Base-by-base conservation (phyloP, 257 asterid species). In the Leonotis leonurus region DNA sequence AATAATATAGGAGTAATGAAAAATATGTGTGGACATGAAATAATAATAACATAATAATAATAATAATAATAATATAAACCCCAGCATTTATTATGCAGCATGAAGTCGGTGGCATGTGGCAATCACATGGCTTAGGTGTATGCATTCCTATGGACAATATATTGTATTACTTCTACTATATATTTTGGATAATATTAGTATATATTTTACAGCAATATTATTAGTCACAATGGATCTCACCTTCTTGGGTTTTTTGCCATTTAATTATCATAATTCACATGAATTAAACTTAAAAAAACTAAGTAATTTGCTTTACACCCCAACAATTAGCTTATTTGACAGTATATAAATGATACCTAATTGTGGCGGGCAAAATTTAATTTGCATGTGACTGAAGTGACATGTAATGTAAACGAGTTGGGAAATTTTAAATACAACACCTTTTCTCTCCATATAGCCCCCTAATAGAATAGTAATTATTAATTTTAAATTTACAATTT, bases 41-140 rank as follows among this genome's bases (percentile, higher is more conserved):
- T 4, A 17, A 27, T 2, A 27, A 2, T 27, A 6, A 27, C 0
- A 2, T 27, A 2, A 3, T 27, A 27, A 27, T 2, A 27, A 27
- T 3, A 27, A 27, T 2, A 27, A 27, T 27, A 27, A 8, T 1
- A 6, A 5, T 6, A 57, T 8, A 35, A 36, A 17, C 3, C 13
- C 1, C 6, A 43, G n/a, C 21, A 27, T 25, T 35, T 29, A 46
- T 10, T 48, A 35, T 20, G 39, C 17, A 48, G 41, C 56, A 64
- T 7, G 21, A 61, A 16, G 49, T 20, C 65, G 65, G 73, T 43
- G 60, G 65, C 77, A 72, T 72, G 73, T 72, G 59, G 59, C 60
- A 18, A 13, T 59, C 64, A 65, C 73, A 60, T 72, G 77, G 77
- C 60, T 60, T 52, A 66, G 25, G 37, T 60, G 56, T 51, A 17